A percentile compares a stretch with the other conserved stretches of the same genome.
Evolutionary conservation across 495 filamentous ascomycete species (phyloP).

Genomic region (Lichenothelia convexa): DNA sequence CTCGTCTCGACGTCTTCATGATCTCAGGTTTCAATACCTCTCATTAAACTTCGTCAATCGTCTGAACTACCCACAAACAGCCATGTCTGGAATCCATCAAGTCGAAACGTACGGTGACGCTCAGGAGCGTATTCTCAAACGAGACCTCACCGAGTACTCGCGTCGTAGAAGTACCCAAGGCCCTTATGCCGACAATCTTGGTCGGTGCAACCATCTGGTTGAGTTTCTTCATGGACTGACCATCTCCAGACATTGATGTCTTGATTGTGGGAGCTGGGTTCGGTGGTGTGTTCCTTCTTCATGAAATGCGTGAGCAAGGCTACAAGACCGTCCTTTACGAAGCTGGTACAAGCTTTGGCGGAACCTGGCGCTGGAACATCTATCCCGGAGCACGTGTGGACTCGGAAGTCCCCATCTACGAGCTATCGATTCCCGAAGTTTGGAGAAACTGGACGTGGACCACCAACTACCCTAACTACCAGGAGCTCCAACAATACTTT

Average conservation of each 20-base stretch:
- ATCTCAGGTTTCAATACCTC: no score
- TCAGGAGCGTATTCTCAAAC: no score
- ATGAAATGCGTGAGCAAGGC: constrained; percentile 11
- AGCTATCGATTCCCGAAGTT: constrained; percentile 28
- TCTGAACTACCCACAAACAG: no score
- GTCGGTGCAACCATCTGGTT: no score
- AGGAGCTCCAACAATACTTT: constrained; percentile 36
- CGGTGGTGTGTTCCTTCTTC: constrained; percentile 9
- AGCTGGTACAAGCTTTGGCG: constrained; percentile 11
- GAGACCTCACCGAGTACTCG: not conserved
- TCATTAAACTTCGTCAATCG: no score
- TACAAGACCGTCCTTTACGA: constrained; percentile 16
- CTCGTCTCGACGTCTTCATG: no score
- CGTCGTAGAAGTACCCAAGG: not conserved
- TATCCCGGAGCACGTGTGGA: constrained; percentile 6
- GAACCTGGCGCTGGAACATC: constrained; percentile 14
- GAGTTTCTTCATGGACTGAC: no score
- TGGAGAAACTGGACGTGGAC: constrained; percentile 36
- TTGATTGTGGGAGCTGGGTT: constrained; percentile 33
- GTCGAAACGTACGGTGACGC: no score
- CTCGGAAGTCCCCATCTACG: not conserved
- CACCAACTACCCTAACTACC: constrained; percentile 30
- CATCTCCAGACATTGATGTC: constrained; percentile 26
- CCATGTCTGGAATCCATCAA: no score
- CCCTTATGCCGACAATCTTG: not conserved